Conservation (phyloP, 768 basidiomycete species). For the Ramaria rubella region DNA sequence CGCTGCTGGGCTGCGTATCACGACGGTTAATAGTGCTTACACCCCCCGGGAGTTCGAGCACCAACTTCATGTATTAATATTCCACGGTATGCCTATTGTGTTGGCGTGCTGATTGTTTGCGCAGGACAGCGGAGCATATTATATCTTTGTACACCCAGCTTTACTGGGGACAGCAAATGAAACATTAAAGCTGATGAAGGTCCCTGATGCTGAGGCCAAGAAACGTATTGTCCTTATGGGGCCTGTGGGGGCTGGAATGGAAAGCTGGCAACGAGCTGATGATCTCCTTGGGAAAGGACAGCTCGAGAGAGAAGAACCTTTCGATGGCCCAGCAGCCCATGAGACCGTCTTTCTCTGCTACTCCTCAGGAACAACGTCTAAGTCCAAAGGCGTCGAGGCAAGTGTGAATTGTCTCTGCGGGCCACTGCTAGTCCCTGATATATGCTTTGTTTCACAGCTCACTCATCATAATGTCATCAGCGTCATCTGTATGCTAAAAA, state of each 20-base stretch:
- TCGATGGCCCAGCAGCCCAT: slow-evolving; percentile 43
- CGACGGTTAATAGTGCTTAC: slow-evolving; percentile 70
- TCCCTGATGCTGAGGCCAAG: slow-evolving; percentile 41
- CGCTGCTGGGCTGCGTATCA: slow-evolving; percentile 61
- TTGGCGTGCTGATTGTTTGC: background rate
- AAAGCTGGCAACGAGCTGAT: slow-evolving; percentile 31
- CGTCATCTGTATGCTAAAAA: slow-evolving; percentile 44
- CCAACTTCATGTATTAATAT: slow-evolving; percentile 41
- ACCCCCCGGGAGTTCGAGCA: slow-evolving; percentile 60
- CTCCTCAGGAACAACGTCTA: slow-evolving; percentile 64
- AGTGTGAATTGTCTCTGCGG: slow-evolving; percentile 9
- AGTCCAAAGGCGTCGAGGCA: slow-evolving; percentile 64
- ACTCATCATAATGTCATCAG: slow-evolving; percentile 53
- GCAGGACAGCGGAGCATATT: slow-evolving; percentile 53
- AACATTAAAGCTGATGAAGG: slow-evolving; percentile 48
- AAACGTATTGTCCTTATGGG: slow-evolving; percentile 52
- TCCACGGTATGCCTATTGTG: background rate
- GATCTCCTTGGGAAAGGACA: slow-evolving; percentile 46
- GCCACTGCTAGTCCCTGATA: slow-evolving; percentile 31
- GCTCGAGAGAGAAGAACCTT: slow-evolving; percentile 46
- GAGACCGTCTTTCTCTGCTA: slow-evolving; percentile 66
- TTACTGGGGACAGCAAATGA: slow-evolving; percentile 47
- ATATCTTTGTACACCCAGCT: slow-evolving; percentile 61
- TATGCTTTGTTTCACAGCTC: slow-evolving; percentile 16
- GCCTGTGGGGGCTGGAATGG: slow-evolving; percentile 29